Conservation (phyloP, 345 rosid species). For the Erysimum cheiranthoides region DNA sequence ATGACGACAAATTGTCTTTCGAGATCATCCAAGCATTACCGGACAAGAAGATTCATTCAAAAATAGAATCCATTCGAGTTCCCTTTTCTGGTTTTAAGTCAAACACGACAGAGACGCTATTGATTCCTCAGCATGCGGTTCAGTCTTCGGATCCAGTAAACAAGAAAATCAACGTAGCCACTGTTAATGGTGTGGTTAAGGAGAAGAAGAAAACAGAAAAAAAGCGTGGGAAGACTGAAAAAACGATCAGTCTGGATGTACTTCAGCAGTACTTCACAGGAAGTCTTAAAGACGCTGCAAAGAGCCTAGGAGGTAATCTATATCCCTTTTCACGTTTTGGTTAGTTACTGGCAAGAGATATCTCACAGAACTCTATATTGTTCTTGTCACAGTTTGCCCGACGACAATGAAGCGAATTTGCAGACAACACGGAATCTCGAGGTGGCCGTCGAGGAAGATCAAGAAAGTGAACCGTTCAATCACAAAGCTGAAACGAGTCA, state of each 20-base stretch:
- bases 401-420: conserved; percentile 99
- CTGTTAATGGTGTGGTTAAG: conserved; percentile 43
- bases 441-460: conserved; percentile 98
- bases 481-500: conserved; percentile 78
- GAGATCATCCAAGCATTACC: conserved; percentile 65
- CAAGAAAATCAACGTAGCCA: conserved; percentile 21
- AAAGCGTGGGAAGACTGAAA: conserved; percentile 92
- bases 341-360: neutral
- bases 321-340: conserved; percentile 19
- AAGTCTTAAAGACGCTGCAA: conserved; percentile 96
- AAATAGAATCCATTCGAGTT: conserved; percentile 57
- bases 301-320: conserved; percentile 83
- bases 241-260: conserved; percentile 84
- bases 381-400: conserved; percentile 76
- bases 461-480: conserved; percentile 94
- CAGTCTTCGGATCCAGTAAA: conserved; percentile 40
- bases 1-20: conserved; percentile 56
- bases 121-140: conserved; percentile 35
- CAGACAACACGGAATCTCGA: conserved; percentile 94
- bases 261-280: conserved; percentile 90
- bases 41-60: conserved; percentile 53
- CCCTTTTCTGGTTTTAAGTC: conserved; percentile 52
- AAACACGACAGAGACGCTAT: neutral
- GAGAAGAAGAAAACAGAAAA: conserved; percentile 58
- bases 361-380: conserved; percentile 16